phyloP scores from a whole-genome alignment of 2,329 filamentous ascomycete genomes.

The Claviceps cyperi region DNA sequence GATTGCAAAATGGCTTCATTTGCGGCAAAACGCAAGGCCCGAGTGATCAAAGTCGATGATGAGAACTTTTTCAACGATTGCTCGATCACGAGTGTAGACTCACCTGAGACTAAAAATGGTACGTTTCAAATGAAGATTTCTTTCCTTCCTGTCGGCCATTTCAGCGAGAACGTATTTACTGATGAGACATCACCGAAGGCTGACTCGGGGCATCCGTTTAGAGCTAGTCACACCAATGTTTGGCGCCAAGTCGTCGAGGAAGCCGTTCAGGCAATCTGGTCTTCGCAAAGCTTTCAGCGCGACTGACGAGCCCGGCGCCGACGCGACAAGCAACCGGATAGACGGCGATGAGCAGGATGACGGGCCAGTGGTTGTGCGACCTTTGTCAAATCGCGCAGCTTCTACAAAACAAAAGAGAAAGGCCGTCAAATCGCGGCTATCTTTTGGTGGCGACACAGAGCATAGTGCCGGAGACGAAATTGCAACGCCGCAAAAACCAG shows the following conservation, averaged over 20 bases:
- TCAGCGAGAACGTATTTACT: conserved; percentile 14
- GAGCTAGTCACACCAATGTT: conserved; percentile 25
- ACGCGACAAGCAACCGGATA: conserved; percentile 10
- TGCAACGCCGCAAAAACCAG: conserved; percentile 51
- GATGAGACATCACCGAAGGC: conserved; percentile 18
- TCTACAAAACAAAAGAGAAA: conserved; percentile 55
- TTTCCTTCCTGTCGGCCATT: background rate
- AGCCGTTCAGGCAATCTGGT: conserved; percentile 42
- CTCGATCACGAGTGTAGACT: conserved; percentile 10
- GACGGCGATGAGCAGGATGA: conserved; percentile 29
- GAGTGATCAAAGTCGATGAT: conserved; percentile 59
- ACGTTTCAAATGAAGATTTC: conserved; percentile 12
- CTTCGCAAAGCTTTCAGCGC: conserved; percentile 41
- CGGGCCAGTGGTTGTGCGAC: conserved; percentile 34
- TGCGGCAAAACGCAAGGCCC: conserved; percentile 50
- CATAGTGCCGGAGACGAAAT: conserved; percentile 34
- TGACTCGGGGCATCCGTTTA: conserved; percentile 13
- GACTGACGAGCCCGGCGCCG: conserved; percentile 21
- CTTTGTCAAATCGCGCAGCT: conserved; percentile 29
- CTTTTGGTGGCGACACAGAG: conserved; percentile 50
- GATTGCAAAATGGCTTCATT: conserved; percentile 36
- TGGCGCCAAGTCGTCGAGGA: conserved; percentile 29
- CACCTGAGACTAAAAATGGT: conserved; percentile 20
- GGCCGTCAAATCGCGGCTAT: conserved; percentile 42
- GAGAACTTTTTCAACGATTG: conserved; percentile 36